These are phyloP conservation scores for Escallonia herrerae DNA, from an alignment of 129 eudicot species.

Conservation along the genomic window DNA sequence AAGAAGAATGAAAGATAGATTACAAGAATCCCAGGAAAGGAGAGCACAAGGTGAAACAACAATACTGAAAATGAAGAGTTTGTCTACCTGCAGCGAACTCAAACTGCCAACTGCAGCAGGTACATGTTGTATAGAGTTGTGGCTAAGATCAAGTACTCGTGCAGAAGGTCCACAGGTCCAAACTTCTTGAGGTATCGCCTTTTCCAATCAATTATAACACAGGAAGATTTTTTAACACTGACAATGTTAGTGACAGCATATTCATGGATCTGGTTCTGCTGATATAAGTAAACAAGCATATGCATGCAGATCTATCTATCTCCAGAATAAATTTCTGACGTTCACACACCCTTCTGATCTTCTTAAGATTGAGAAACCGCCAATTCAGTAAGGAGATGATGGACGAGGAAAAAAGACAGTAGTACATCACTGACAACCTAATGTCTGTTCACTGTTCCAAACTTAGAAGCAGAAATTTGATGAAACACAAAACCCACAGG, in stretches of 20 bases:
- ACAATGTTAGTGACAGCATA: background rate
- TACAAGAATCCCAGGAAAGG: background rate
- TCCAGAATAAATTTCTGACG: too few relatives aligned
- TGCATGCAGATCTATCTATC: background rate
- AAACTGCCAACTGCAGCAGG: constrained; percentile 55
- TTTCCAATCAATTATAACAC: constrained; percentile 16
- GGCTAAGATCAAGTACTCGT: constrained; percentile 77
- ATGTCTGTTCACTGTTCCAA: too few relatives aligned
- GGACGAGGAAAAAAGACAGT: background rate
- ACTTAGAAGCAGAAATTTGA: too few relatives aligned
- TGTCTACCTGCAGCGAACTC: constrained; percentile 54
- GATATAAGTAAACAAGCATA: background rate
- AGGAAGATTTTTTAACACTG: constrained; percentile 4
- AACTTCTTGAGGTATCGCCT: constrained; percentile 82
- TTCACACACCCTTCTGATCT: background rate
- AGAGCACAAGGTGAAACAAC: background rate
- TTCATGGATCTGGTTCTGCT: background rate
- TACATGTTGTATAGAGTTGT: constrained; percentile 49
- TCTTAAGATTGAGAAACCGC: background rate
- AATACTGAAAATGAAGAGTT: background rate
- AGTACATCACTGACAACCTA: background rate
- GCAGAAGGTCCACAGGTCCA: constrained; percentile 76
- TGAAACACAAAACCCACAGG: too few relatives aligned
- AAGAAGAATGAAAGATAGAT: constrained; percentile 1
- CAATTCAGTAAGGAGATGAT: background rate